Conservation (phyloP, 768 basidiomycete species). For the Russula compacta region DNA sequence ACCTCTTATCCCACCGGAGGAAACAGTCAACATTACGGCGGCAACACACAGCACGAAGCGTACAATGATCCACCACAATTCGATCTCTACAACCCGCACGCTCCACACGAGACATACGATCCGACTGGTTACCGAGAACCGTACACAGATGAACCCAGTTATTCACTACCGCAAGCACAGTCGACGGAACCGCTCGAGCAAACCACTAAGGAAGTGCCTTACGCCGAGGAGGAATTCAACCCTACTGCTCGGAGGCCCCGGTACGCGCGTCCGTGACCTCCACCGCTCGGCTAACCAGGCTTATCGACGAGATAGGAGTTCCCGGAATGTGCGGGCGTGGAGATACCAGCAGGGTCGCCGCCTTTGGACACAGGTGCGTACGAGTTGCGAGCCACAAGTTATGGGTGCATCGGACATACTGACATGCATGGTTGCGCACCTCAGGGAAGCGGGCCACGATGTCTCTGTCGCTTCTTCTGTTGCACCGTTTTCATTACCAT, state of each 20-base stretch:
- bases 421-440: slow-evolving; percentile 33
- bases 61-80: slow-evolving; percentile 29
- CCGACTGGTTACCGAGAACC: slow-evolving; percentile 31
- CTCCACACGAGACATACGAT: slow-evolving; percentile 46
- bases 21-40: not conserved
- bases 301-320: not conserved
- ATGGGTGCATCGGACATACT: not conserved
- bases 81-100: slow-evolving; percentile 35
- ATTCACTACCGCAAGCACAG: not conserved
- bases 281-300: not conserved
- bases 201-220: not conserved
- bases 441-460: slow-evolving; percentile 50
- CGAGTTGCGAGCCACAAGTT: not conserved
- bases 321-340: slow-evolving; percentile 12
- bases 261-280: not conserved
- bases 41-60: slow-evolving; percentile 1
- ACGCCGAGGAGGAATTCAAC: not conserved
- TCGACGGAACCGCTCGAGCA: not conserved
- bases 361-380: slow-evolving; percentile 19
- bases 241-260: not conserved
- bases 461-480: slow-evolving; percentile 63
- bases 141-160: slow-evolving; percentile 24
- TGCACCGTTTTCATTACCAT: slow-evolving; percentile 61
- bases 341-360: slow-evolving; percentile 16
- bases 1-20: not conserved